Evolutionary conservation across 1,284 basidiomycete species (phyloP).

Genomic region (Somion occarium): DNA sequence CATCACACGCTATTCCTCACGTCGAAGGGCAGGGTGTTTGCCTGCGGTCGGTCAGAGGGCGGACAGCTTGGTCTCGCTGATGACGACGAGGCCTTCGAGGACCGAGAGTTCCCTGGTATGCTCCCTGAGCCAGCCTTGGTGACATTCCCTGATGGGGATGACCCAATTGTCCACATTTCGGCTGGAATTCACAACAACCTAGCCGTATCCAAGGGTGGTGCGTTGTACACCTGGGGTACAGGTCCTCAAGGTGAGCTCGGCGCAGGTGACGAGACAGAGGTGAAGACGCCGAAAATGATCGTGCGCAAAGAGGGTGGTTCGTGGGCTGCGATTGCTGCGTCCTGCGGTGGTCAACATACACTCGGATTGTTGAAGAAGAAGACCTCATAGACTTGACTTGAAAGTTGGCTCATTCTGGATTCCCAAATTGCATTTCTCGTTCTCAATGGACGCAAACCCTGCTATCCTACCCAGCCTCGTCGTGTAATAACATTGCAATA

Average conservation of each 20-base stretch:
- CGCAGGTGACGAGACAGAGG: constrained; percentile 52
- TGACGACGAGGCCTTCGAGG: constrained; percentile 52
- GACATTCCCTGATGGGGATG: constrained; percentile 56
- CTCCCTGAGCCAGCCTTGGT: constrained; percentile 58
- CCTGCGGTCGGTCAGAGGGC: constrained; percentile 74
- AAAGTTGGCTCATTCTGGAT: neutral
- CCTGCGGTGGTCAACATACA: constrained; percentile 68
- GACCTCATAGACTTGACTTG: neutral
- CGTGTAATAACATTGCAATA: neutral
- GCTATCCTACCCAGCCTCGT: neutral
- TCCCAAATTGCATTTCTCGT: neutral
- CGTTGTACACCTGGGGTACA: constrained; percentile 83
- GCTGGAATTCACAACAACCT: constrained; percentile 79
- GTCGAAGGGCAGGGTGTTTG: constrained; percentile 77
- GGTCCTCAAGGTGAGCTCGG: constrained; percentile 70
- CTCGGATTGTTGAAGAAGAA: constrained; percentile 62
- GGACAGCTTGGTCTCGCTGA: constrained; percentile 73
- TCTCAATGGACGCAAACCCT: neutral
- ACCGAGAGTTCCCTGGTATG: constrained; percentile 46
- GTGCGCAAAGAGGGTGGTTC: constrained; percentile 61
- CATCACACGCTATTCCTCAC: constrained; percentile 89
- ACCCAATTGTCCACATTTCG: constrained; percentile 67
- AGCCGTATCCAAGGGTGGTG: constrained; percentile 73
- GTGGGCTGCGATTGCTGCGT: constrained; percentile 53
- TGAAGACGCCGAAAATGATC: constrained; percentile 50